A percentile compares a stretch with the other conserved stretches of the same genome.
phyloP scores from a whole-genome alignment of 768 basidiomycete species.

The Xerocomus brunneocitrinus region DNA sequence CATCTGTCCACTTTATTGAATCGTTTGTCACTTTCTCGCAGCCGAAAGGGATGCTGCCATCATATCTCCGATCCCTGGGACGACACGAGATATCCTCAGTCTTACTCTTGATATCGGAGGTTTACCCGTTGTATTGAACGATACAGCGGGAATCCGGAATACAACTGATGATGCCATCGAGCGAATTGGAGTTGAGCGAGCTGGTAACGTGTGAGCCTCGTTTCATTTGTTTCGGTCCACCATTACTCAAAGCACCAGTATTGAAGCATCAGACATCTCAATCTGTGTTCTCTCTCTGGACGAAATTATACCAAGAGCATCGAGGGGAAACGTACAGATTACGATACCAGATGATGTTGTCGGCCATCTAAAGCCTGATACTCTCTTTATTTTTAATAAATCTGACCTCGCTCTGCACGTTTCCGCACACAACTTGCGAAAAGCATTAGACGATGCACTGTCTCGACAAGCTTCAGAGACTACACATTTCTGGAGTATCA shows the following conservation, averaged over 20 bases:
- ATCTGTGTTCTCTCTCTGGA: conserved; percentile 80
- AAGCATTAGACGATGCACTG: conserved; percentile 18
- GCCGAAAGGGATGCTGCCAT: conserved; percentile 88
- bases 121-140: conserved; percentile 72
- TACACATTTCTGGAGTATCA: conserved; percentile 51
- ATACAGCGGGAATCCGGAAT: conserved; percentile 80
- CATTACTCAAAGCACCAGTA: conserved; percentile 37
- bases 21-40: conserved; percentile 25
- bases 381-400: conserved; percentile 79
- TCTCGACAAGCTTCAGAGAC: conserved; percentile 1
- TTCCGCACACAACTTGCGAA: conserved; percentile 4
- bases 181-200: conserved; percentile 75
- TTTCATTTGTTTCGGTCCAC: neutral
- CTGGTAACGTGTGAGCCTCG: conserved; percentile 54
- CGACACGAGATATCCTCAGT: conserved; percentile 84
- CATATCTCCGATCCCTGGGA: conserved; percentile 82
- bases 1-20: neutral
- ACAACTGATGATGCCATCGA: conserved; percentile 68
- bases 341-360: conserved; percentile 45
- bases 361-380: conserved; percentile 48
- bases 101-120: conserved; percentile 87
- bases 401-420: conserved; percentile 45
- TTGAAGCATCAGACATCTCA: conserved; percentile 61
- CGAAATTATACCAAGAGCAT: conserved; percentile 28
- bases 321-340: conserved; percentile 11